phyloP scores from a whole-genome alignment of 2,329 filamentous ascomycete species.

The Exophiala sp. region DNA sequence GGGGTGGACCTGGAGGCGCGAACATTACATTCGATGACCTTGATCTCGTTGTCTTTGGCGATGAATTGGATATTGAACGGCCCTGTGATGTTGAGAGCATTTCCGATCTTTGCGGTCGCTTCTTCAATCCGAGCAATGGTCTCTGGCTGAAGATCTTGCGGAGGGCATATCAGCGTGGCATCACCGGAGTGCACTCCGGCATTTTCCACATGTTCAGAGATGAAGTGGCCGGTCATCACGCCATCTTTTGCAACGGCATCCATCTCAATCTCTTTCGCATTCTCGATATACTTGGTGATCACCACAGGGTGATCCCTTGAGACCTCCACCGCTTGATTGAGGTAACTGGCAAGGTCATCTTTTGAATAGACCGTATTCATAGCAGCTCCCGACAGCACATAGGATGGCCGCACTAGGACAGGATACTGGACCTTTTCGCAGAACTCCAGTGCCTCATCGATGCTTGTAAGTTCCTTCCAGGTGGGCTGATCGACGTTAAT shows the following conservation, averaged over 20 bases:
- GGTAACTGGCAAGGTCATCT: slow-evolving; percentile 80
- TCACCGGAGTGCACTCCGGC: slow-evolving; percentile 98
- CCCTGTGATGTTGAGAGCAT: slow-evolving; percentile 88
- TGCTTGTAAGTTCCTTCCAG: slow-evolving; percentile 96
- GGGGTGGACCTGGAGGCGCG: slow-evolving; percentile 94
- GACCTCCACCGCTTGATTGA: slow-evolving; percentile 86
- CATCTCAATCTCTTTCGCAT: slow-evolving; percentile 99
- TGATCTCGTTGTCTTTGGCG: slow-evolving; percentile 98
- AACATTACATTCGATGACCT: slow-evolving; percentile 99
- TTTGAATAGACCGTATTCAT: slow-evolving; percentile 99
- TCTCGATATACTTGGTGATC: slow-evolving; percentile 99
- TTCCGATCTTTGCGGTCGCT: slow-evolving; percentile 89
- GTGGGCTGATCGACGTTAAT: slow-evolving; percentile 93
- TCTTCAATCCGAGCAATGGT: slow-evolving; percentile 90
- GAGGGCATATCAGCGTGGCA: slow-evolving; percentile 88
- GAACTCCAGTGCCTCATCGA: slow-evolving; percentile 81
- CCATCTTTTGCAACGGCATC: slow-evolving; percentile 91
- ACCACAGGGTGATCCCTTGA: slow-evolving; percentile 94
- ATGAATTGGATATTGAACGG: slow-evolving; percentile 99
- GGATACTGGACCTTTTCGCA: slow-evolving; percentile 86
- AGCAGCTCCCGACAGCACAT: slow-evolving; percentile 91
- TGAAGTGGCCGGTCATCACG: slow-evolving; percentile 86
- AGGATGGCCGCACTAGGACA: slow-evolving; percentile 89
- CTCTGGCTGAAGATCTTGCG: slow-evolving; percentile 82
- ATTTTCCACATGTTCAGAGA: slow-evolving; percentile 98